Percentiles rank a stretch among this genome's conserved stretches.
phyloP scores from a whole-genome alignment of 2,329 filamentous ascomycete genomes.

The Pseudopyricularia cyperi region DNA sequence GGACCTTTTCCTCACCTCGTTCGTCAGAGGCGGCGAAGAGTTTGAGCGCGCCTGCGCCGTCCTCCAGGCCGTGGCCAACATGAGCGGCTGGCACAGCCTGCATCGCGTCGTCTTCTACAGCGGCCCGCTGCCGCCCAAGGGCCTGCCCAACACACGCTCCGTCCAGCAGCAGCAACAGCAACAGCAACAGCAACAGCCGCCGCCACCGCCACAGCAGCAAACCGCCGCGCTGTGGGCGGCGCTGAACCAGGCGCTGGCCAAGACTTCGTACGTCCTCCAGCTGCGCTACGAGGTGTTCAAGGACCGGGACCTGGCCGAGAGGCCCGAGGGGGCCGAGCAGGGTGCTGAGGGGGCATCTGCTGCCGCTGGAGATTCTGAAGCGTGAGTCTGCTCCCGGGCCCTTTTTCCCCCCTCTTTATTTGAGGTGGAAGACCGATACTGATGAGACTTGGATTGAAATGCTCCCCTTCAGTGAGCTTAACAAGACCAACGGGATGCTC shows the following conservation, averaged over 20 bases:
- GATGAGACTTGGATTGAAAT: background rate
- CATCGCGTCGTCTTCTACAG: conserved; percentile 41
- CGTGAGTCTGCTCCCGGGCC: background rate
- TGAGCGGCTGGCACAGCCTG: conserved; percentile 34
- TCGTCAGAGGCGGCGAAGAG: conserved; percentile 38
- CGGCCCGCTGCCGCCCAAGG: conserved; percentile 27
- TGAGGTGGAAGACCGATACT: background rate
- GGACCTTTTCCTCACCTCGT: conserved; percentile 44
- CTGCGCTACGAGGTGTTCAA: conserved; percentile 38
- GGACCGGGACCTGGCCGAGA: conserved; percentile 26
- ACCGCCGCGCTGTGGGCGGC: conserved; percentile 31
- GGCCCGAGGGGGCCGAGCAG: background rate
- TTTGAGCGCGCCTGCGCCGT: conserved; percentile 35
- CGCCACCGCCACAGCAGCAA: conserved; percentile 7
- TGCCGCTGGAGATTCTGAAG: conserved; percentile 13
- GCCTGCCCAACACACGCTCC: conserved; percentile 26
- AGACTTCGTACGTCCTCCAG: conserved; percentile 45
- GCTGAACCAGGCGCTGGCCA: conserved; percentile 37
- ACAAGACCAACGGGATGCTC: conserved; percentile 31
- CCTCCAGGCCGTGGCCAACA: conserved; percentile 43
- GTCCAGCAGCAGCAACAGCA: conserved; percentile 13
- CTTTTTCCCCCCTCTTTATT: background rate
- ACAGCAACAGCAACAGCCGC: conserved; percentile 5
- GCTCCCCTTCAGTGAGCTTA: conserved; percentile 15
- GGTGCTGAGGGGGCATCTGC: no score